Conservation (phyloP, 345 rosid genomes). For the Laguncularia racemosa region DNA sequence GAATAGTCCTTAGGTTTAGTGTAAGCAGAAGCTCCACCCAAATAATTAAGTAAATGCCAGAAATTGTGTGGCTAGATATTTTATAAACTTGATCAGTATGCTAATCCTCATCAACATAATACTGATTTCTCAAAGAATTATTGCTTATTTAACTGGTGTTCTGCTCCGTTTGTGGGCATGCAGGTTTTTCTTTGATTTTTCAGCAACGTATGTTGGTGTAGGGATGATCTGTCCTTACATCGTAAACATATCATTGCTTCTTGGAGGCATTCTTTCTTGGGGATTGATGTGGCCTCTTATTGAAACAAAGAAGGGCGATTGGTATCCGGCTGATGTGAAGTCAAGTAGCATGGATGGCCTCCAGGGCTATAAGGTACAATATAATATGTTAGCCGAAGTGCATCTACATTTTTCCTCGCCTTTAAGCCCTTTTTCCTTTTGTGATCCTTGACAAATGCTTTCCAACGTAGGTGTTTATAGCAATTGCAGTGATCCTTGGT, state of each 20-base stretch:
- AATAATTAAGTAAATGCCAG: not conserved
- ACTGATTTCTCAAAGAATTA: no score
- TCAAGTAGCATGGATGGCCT: conserved; percentile 45
- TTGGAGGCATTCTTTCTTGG: conserved; percentile 79
- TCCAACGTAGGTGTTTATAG: conserved; percentile 53
- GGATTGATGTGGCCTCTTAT: conserved; percentile 88
- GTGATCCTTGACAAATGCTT: not conserved
- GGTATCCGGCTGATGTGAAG: conserved; percentile 40
- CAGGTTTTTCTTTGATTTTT: conserved; percentile 87
- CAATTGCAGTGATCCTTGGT: conserved; percentile 80
- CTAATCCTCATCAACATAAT: no score
- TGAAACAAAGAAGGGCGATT: conserved; percentile 44
- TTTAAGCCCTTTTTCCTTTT: not conserved
- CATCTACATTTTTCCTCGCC: not conserved
- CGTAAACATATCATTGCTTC: conserved; percentile 51
- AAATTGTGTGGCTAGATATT: not conserved
- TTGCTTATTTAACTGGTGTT: no score
- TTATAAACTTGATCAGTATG: no score
- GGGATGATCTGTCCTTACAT: conserved; percentile 90
- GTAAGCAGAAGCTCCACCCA: no score
- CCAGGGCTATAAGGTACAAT: conserved; percentile 61
- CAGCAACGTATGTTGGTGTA: conserved; percentile 77
- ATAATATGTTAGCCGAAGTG: not conserved
- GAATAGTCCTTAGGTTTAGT: no score
- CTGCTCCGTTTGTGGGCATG: conserved; percentile 8